Conservation (phyloP, 257 asterid species). For the Penstemon barbatus region DNA sequence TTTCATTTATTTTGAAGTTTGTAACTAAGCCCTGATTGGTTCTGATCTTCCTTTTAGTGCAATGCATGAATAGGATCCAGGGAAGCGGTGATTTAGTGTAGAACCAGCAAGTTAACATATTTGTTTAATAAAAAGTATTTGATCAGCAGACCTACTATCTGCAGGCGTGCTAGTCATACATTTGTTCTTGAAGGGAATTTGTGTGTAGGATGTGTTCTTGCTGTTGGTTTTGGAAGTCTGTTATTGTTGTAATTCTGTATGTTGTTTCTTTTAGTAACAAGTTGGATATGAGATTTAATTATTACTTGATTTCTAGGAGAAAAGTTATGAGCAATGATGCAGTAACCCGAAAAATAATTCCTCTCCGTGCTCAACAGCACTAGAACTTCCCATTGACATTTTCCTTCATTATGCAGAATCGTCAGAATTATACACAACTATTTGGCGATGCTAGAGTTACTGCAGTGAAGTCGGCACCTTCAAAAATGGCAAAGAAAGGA, state of each 20-base stretch:
- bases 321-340: not conserved
- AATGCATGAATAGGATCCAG: conserved; percentile 5
- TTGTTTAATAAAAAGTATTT: not conserved
- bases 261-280: not conserved
- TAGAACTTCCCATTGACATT: not conserved
- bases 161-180: conserved; percentile 1
- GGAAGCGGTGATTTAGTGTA: not conserved
- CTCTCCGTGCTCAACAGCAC: not conserved
- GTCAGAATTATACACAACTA: conserved; percentile 56
- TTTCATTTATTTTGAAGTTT: not conserved
- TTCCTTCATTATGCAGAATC: conserved; percentile 59
- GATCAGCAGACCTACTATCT: not conserved
- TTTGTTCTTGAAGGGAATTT: conserved; percentile 1
- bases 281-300: not conserved
- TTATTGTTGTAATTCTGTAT: conserved; percentile 13
- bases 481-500: conserved; percentile 52
- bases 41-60: not conserved
- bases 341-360: not conserved
- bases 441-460: conserved; percentile 60
- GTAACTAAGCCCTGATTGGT: not conserved
- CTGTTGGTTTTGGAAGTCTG: conserved; percentile 5
- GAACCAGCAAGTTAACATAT: not conserved
- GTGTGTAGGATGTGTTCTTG: not conserved
- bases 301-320: not conserved
- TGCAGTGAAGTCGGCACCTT: conserved; percentile 41